Evolutionary conservation across 495 filamentous ascomycete species (phyloP).

Genomic region (Penicillium salamii): DNA sequence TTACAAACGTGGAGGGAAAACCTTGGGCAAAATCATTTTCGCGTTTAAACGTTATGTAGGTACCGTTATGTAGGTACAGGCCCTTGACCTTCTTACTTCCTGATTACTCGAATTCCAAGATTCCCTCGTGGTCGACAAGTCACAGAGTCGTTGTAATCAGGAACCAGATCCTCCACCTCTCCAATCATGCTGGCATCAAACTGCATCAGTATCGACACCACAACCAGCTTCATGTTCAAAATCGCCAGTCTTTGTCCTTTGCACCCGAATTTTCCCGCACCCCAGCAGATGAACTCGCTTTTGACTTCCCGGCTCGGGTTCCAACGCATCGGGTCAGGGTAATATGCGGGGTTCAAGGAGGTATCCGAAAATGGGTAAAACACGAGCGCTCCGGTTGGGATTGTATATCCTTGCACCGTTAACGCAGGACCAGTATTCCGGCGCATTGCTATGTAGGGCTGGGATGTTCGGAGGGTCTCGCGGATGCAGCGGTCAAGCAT

Average conservation of each 20-base stretch:
- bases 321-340: constrained; percentile 4
- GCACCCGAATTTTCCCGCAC: constrained; percentile 5
- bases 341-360: neutral
- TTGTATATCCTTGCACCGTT: neutral
- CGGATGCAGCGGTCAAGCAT: constrained; percentile 8
- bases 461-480: constrained; percentile 6
- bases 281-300: constrained; percentile 6
- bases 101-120: neutral
- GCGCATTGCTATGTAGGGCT: constrained; percentile 9
- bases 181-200: constrained; percentile 4
- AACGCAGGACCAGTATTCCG: constrained; percentile 8
- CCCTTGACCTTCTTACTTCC: too few species aligned
- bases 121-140: constrained; percentile 6
- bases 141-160: constrained; percentile 5
- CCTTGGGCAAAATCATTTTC: too few species aligned
- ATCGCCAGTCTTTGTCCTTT: constrained; percentile 11
- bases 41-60: too few species aligned
- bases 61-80: too few species aligned
- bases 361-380: constrained; percentile 8
- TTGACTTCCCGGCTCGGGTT: constrained; percentile 1
- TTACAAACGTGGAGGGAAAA: too few species aligned
- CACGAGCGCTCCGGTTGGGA: constrained; percentile 5
- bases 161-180: neutral
- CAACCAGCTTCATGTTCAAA: constrained; percentile 8
- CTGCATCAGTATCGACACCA: neutral